phyloP scores from a whole-genome alignment of 2,329 filamentous ascomycete genomes.

The Polytolypa hystricis region DNA sequence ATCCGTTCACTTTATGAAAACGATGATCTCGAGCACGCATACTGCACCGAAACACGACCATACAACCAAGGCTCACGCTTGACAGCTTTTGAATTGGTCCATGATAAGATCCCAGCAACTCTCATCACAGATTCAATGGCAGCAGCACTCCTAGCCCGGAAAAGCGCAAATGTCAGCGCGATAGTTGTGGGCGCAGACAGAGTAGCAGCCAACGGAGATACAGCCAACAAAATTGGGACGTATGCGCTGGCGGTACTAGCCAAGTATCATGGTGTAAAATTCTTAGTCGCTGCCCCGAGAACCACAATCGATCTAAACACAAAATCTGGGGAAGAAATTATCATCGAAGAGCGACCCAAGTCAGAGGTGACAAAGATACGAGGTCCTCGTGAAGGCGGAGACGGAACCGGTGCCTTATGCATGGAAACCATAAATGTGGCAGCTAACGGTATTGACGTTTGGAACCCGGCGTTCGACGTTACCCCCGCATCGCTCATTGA shows the following conservation, averaged over 20 bases:
- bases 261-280: slow-evolving; percentile 77
- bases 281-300: slow-evolving; percentile 85
- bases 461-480: slow-evolving; percentile 96
- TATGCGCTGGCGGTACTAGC: slow-evolving; percentile 89
- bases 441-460: slow-evolving; percentile 64
- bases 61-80: slow-evolving; percentile 96
- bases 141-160: slow-evolving; percentile 59
- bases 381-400: slow-evolving; percentile 60
- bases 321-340: slow-evolving; percentile 63
- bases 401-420: slow-evolving; percentile 37
- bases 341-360: slow-evolving; percentile 76
- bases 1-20: slow-evolving; percentile 68
- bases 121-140: slow-evolving; percentile 97
- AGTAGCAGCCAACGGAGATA: slow-evolving; percentile 92
- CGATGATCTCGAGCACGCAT: slow-evolving; percentile 64
- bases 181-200: slow-evolving; percentile 92
- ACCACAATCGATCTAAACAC: slow-evolving; percentile 88
- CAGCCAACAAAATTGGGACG: slow-evolving; percentile 96
- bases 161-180: slow-evolving; percentile 59
- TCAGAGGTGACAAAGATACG: slow-evolving; percentile 77
- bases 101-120: slow-evolving; percentile 81
- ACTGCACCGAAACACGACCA: slow-evolving; percentile 91
- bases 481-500: slow-evolving; percentile 84
- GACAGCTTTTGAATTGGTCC: slow-evolving; percentile 93
- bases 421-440: slow-evolving; percentile 67